phyloP scores from a whole-genome alignment of 306 rosid species.

The Vicia faba region DNA sequence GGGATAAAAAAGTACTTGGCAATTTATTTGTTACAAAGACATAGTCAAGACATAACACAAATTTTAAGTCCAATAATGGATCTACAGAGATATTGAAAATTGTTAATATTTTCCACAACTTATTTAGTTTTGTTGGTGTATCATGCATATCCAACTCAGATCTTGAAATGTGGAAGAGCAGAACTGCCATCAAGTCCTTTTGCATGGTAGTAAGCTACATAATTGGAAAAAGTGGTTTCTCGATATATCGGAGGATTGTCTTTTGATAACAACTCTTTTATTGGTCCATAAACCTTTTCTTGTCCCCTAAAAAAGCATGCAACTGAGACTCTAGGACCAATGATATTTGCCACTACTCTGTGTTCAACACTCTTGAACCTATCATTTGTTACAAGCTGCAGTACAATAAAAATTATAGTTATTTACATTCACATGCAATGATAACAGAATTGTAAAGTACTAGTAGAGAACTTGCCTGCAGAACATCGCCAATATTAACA shows the following conservation, averaged over 20 bases:
- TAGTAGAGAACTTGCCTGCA: too few relatives aligned
- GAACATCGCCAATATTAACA: too few relatives aligned
- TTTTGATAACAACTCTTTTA: slow-evolving; percentile 39
- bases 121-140: not conserved
- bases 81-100: too few relatives aligned
- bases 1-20: too few relatives aligned
- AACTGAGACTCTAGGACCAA: slow-evolving; percentile 36
- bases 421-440: too few relatives aligned
- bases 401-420: too few relatives aligned
- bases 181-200: slow-evolving; percentile 38
- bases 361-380: slow-evolving; percentile 41
- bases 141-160: slow-evolving; percentile 29
- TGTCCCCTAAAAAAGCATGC: slow-evolving; percentile 37
- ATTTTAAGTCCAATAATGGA: not conserved
- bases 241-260: slow-evolving; percentile 34
- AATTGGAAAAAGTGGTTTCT: slow-evolving; percentile 36
- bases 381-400: too few relatives aligned
- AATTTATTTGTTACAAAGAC: not conserved
- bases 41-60: not conserved
- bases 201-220: not conserved
- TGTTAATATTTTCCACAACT: not conserved
- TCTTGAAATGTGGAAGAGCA: slow-evolving; percentile 32
- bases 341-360: slow-evolving; percentile 32
- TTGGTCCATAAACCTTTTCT: slow-evolving; percentile 28
- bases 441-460: too few relatives aligned